A percentile compares a stretch with the other conserved stretches of the same genome.
Evolutionary conservation across 2,329 filamentous ascomycete species (phyloP).

Genomic region (Decorospora gaudefroyi): DNA sequence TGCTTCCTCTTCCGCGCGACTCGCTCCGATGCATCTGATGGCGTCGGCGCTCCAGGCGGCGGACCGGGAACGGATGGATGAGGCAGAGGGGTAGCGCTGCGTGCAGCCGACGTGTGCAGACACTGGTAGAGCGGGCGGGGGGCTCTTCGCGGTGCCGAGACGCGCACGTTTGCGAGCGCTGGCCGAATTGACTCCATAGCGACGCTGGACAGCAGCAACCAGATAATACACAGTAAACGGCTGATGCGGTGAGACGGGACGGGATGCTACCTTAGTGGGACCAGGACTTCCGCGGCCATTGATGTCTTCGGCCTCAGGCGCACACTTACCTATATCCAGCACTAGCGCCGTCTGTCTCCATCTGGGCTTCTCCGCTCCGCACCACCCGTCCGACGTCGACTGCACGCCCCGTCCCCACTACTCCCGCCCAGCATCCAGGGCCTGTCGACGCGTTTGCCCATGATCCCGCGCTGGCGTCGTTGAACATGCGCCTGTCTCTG

Average conservation of each 20-base stretch:
- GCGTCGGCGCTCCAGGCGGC: conserved; percentile 61
- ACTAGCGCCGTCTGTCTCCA: conserved; percentile 3
- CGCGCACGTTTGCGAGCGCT: conserved; percentile 27
- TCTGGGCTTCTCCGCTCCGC: conserved; percentile 19
- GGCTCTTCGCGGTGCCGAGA: conserved; percentile 22
- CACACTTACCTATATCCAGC: neutral
- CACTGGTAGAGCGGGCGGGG: conserved; percentile 40
- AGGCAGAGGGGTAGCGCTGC: conserved; percentile 60
- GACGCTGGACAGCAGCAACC: conserved; percentile 1
- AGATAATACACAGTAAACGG: no score
- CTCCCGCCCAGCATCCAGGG: conserved; percentile 4
- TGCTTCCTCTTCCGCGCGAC: conserved; percentile 57
- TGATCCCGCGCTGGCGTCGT: conserved; percentile 9
- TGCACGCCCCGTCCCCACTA: conserved; percentile 2
- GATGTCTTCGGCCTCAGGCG: conserved; percentile 4
- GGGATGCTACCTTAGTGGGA: no score
- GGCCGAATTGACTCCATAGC: conserved; percentile 41
- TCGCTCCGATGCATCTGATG: conserved; percentile 54
- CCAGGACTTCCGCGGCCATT: conserved; percentile 7
- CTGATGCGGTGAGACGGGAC: neutral
- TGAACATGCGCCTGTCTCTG: conserved; percentile 30
- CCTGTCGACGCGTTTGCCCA: conserved; percentile 13
- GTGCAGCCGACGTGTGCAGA: conserved; percentile 51
- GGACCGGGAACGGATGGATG: conserved; percentile 63
- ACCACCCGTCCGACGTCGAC: conserved; percentile 6